Conservation (phyloP, 176 grass and related monocot species). For the Calamus simplicifolius region DNA sequence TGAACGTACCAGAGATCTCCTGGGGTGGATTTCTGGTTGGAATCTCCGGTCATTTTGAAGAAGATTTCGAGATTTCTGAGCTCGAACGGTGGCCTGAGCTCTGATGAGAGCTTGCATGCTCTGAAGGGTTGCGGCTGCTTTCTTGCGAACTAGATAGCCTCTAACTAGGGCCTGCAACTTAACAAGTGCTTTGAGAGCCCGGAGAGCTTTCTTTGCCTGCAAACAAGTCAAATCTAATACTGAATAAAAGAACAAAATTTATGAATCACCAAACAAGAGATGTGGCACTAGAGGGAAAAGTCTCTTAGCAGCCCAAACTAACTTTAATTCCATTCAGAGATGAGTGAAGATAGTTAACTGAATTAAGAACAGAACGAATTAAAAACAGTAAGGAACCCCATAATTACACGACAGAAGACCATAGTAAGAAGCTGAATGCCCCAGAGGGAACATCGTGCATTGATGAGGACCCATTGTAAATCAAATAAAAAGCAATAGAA, state of each 20-base stretch:
- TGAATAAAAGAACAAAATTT: conserved; percentile 16
- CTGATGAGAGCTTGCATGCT: conserved; percentile 92
- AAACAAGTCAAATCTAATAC: neutral
- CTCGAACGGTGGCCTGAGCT: conserved; percentile 68
- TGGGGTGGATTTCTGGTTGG: conserved; percentile 32
- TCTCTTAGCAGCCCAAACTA: too few species aligned
- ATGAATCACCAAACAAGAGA: conserved; percentile 12
- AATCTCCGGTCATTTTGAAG: conserved; percentile 28
- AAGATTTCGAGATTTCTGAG: conserved; percentile 31
- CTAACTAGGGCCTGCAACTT: conserved; percentile 89
- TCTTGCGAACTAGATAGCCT: conserved; percentile 79
- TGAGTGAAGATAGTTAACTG: too few species aligned
- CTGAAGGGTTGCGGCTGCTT: conserved; percentile 63
- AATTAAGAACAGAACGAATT: neutral
- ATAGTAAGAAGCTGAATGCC: too few species aligned
- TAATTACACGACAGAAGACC: neutral
- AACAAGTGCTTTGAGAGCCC: conserved; percentile 84
- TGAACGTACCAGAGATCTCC: conserved; percentile 53
- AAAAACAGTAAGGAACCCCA: neutral
- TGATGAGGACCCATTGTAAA: neutral
- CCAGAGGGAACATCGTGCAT: neutral
- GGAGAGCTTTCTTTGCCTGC: conserved; percentile 81
- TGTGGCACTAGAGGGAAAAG: neutral
- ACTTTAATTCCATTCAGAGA: too few species aligned
- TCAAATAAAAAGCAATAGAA: neutral